Evolutionary conservation across 1,284 basidiomycete genomes (phyloP).

Genomic region (Irpex lacteus): DNA sequence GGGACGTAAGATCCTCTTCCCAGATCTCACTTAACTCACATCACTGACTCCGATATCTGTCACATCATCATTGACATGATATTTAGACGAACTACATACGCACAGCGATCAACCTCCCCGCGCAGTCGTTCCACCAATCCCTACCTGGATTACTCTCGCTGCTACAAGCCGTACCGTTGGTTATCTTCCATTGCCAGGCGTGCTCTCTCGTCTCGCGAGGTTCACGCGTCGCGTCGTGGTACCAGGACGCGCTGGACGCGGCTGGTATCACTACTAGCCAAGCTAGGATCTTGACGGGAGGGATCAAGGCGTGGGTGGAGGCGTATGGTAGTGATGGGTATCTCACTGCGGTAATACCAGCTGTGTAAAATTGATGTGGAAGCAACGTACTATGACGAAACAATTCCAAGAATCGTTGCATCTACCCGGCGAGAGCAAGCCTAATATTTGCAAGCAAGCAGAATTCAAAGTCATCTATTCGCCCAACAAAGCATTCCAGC

Average conservation of each 20-base stretch:
- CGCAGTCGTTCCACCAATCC: slow-evolving; percentile 17
- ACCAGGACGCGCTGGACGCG: slow-evolving; percentile 16
- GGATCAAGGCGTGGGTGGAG: slow-evolving; percentile 14
- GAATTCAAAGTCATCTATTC: not conserved
- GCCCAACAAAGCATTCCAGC: not conserved
- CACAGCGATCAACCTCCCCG: slow-evolving; percentile 17
- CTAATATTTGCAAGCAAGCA: not conserved
- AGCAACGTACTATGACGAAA: not conserved
- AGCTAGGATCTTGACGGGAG: slow-evolving; percentile 13
- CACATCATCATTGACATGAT: too few relatives aligned
- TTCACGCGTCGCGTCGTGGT: slow-evolving; percentile 14
- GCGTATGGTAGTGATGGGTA: slow-evolving; percentile 11
- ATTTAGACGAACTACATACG: slow-evolving; percentile 11
- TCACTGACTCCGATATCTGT: not conserved
- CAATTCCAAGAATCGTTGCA: too few relatives aligned
- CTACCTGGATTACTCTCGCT: slow-evolving; percentile 10
- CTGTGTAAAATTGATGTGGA: too few relatives aligned
- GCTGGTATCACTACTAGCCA: slow-evolving; percentile 11
- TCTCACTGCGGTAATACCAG: slow-evolving; percentile 9
- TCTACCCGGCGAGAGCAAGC: too few relatives aligned
- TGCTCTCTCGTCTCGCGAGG: slow-evolving; percentile 13
- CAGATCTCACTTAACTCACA: not conserved
- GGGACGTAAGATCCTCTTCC: slow-evolving; percentile 9
- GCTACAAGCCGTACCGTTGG: slow-evolving; percentile 10
- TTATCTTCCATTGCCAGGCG: slow-evolving; percentile 17